phyloP scores from a whole-genome alignment of 2,329 filamentous ascomycete genomes.

The Corinectria fuckeliana region DNA sequence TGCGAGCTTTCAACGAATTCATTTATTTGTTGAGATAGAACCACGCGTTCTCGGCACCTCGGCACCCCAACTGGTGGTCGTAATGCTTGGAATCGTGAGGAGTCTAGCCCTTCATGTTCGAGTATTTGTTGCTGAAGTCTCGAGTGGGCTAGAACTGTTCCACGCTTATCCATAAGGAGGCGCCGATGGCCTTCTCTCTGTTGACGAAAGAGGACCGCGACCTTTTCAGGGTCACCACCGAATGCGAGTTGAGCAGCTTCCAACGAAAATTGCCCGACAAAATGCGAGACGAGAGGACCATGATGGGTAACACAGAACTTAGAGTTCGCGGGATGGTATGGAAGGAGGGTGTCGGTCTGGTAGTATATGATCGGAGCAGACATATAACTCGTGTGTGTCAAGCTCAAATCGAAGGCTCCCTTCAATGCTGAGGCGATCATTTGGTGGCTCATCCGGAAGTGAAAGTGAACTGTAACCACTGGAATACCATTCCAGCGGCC shows the following conservation, averaged over 20 bases:
- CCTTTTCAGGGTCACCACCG: slow-evolving; percentile 3
- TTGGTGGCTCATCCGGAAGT: slow-evolving; percentile 3
- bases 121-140: slow-evolving; percentile 4
- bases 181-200: slow-evolving; percentile 1
- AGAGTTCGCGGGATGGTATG: not conserved
- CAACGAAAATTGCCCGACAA: slow-evolving; percentile 4
- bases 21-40: not conserved
- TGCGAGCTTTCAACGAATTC: slow-evolving; percentile 4
- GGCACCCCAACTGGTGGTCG: slow-evolving; percentile 2
- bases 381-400: not conserved
- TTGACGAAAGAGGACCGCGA: slow-evolving; percentile 2
- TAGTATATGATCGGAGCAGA: slow-evolving; percentile 1
- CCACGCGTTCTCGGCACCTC: not conserved
- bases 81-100: not conserved
- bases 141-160: slow-evolving; percentile 4
- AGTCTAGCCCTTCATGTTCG: slow-evolving; percentile 1
- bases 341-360: slow-evolving; percentile 6
- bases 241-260: slow-evolving; percentile 4
- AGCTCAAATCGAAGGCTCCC: not conserved
- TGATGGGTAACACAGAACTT: slow-evolving; percentile 4
- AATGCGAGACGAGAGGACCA: slow-evolving; percentile 2
- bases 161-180: slow-evolving; percentile 4
- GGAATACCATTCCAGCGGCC: slow-evolving; percentile 1
- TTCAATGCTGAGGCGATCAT: not conserved
- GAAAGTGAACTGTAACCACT: slow-evolving; percentile 1